A percentile compares a stretch with the other conserved stretches of the same genome.
phyloP scores from a whole-genome alignment of 257 asterid genomes.

The Coffea canephora region DNA sequence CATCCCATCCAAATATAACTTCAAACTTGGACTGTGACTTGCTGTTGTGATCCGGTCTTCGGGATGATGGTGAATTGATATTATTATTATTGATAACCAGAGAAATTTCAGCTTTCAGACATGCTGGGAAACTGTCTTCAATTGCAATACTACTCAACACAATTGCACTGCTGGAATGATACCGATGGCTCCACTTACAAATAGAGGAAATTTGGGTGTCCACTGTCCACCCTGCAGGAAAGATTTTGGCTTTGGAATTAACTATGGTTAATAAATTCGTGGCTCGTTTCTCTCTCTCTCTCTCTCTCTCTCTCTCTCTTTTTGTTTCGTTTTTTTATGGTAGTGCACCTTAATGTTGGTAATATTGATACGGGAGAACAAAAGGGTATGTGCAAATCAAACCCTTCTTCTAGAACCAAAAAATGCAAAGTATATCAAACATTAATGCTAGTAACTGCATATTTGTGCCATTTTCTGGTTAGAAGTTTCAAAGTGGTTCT shows the following conservation, averaged over 20 bases:
- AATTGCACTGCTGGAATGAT: background rate
- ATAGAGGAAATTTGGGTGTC: background rate
- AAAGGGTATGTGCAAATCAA: background rate
- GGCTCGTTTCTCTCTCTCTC: background rate
- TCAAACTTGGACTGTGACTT: constrained; percentile 1
- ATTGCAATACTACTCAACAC: background rate
- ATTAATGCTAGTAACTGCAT: too few relatives aligned
- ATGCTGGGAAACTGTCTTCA: background rate
- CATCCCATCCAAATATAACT: constrained; percentile 18
- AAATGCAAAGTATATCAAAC: background rate
- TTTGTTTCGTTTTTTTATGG: background rate
- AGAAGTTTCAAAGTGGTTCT: background rate
- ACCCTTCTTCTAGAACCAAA: background rate
- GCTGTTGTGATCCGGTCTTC: background rate
- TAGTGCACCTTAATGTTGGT: background rate
- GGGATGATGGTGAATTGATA: background rate
- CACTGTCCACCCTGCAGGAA: background rate
- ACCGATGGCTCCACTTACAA: background rate
- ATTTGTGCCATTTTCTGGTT: background rate
- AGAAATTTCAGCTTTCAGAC: background rate
- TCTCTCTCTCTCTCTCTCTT: background rate
- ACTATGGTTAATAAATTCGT: background rate
- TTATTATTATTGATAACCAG: background rate
- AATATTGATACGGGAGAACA: too few relatives aligned
- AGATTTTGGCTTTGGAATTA: background rate